A percentile compares a stretch with the other conserved stretches of the same genome.
Conservation (phyloP, 768 basidiomycete genomes). For the Pholiota molesta region DNA sequence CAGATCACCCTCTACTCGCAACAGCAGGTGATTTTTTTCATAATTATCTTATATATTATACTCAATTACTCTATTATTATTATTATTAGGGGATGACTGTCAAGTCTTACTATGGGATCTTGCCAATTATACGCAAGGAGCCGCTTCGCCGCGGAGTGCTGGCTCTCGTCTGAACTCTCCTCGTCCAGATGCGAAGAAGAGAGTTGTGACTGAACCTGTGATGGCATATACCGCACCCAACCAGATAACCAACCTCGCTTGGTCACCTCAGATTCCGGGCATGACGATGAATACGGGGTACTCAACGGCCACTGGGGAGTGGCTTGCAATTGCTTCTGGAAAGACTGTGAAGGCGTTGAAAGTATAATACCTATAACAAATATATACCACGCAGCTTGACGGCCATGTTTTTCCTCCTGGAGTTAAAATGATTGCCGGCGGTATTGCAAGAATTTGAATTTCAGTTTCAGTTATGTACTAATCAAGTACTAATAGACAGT, state of each 20-base stretch:
- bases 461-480: too few relatives aligned
- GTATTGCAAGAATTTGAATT: too few relatives aligned
- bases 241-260: slow-evolving; percentile 84
- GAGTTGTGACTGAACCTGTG: slow-evolving; percentile 70
- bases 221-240: slow-evolving; percentile 81
- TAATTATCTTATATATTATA: slow-evolving; percentile 18
- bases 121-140: slow-evolving; percentile 58
- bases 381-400: neutral
- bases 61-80: neutral
- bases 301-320: slow-evolving; percentile 78
- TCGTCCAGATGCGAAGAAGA: slow-evolving; percentile 79
- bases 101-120: slow-evolving; percentile 96
- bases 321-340: slow-evolving; percentile 84
- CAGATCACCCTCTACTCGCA: slow-evolving; percentile 81
- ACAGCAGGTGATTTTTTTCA: slow-evolving; percentile 64
- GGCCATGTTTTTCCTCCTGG: too few relatives aligned
- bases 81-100: slow-evolving; percentile 79
- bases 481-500: too few relatives aligned
- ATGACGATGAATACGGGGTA: slow-evolving; percentile 77
- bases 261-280: slow-evolving; percentile 85
- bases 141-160: slow-evolving; percentile 70
- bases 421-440: too few relatives aligned
- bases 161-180: slow-evolving; percentile 80
- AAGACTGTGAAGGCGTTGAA: slow-evolving; percentile 82
- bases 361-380: slow-evolving; percentile 47